Evolutionary conservation across 106 monocot species (phyloP).

Genomic region (Chionographis japonica): DNA sequence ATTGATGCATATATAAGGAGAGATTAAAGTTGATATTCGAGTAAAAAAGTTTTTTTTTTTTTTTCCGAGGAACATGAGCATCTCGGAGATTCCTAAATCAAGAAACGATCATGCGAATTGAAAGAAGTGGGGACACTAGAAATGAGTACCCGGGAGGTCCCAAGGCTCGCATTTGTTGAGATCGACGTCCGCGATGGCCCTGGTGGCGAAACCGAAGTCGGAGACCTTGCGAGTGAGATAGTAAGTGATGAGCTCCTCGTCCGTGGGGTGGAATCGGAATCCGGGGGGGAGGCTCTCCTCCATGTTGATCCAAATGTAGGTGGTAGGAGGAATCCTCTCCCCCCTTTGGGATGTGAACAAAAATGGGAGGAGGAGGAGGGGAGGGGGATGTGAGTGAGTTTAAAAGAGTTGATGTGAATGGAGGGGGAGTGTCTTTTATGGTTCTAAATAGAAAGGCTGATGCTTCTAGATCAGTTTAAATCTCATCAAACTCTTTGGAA

Average conservation of each 20-base stretch:
- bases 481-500: constrained; percentile 18
- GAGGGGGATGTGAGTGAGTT: neutral
- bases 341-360: neutral
- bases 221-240: constrained; percentile 59
- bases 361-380: neutral
- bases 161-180: constrained; percentile 84
- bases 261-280: constrained; percentile 72
- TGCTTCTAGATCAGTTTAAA: constrained; percentile 17
- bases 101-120: too few relatives aligned
- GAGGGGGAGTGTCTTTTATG: neutral
- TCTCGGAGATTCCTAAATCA: too few relatives aligned
- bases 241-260: constrained; percentile 78
- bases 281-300: constrained; percentile 65
- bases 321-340: neutral
- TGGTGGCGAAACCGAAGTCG: constrained; percentile 40
- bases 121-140: too few relatives aligned
- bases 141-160: constrained; percentile 63
- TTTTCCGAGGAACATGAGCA: too few relatives aligned
- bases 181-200: constrained; percentile 63
- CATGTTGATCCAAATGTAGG: constrained; percentile 8
- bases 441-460: constrained; percentile 4
- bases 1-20: too few relatives aligned
- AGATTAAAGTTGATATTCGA: too few relatives aligned
- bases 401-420: constrained; percentile 2
- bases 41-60: too few relatives aligned